Conservation (phyloP, 176 grass and related monocot species). For the Hordeum marinum region DNA sequence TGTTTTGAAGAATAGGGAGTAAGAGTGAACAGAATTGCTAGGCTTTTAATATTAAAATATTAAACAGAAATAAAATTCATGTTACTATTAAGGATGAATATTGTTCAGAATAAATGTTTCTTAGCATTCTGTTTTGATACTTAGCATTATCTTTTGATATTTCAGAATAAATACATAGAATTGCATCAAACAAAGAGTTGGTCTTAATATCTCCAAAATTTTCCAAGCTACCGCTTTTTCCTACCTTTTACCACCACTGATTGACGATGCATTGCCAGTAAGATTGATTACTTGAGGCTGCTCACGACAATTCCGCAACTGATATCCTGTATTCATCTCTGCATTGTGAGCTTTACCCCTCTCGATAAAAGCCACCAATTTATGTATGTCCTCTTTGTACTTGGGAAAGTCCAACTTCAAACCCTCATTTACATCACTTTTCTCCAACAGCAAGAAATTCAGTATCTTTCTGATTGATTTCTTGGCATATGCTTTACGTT, state of each 20-base stretch:
- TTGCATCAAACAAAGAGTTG: not conserved
- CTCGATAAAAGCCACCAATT: not conserved
- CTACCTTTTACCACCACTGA: constrained; percentile 10
- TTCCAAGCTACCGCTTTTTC: not conserved
- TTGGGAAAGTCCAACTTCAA: not conserved
- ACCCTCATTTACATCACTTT: not conserved
- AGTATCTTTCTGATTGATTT: not conserved
- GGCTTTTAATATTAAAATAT: not conserved
- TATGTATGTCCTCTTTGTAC: not conserved
- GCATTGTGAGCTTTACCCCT: not conserved
- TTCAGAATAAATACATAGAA: not conserved
- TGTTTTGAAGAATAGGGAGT: not conserved
- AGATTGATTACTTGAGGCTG: not conserved
- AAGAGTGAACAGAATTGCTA: not conserved
- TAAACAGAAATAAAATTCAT: not conserved
- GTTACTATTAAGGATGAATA: not conserved
- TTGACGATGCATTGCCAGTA: not conserved
- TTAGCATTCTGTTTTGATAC: not conserved
- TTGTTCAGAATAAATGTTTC: too few species aligned
- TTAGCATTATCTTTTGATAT: not conserved
- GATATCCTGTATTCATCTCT: not conserved
- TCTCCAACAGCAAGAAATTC: not conserved
- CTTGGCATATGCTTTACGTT: not conserved
- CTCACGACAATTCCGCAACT: not conserved
- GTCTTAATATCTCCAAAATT: not conserved